Percentiles rank a stretch among this genome's conserved stretches.
These are phyloP conservation scores for Neofusicoccum kwambonambiense DNA, from an alignment of 2,329 filamentous ascomycete species.

Conservation along the genomic window DNA sequence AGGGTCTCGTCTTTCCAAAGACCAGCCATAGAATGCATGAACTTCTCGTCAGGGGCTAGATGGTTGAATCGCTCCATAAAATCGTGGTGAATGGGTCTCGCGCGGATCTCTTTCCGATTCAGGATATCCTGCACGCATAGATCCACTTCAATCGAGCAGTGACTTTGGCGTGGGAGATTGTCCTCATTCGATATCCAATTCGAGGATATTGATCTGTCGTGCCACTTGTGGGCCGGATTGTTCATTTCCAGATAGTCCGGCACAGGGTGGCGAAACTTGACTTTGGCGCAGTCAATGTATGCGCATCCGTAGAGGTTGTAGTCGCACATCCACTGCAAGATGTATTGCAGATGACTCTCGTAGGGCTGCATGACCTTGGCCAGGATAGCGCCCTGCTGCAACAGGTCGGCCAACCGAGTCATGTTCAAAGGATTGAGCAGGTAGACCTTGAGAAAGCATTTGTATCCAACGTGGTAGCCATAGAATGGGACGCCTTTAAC, in stretches of 20 bases:
- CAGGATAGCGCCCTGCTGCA: slow-evolving; percentile 86
- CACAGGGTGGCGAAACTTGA: slow-evolving; percentile 72
- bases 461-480: slow-evolving; percentile 90
- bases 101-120: slow-evolving; percentile 73
- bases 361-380: slow-evolving; percentile 83
- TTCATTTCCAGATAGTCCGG: slow-evolving; percentile 67
- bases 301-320: slow-evolving; percentile 96
- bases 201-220: slow-evolving; percentile 67
- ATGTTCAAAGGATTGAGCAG: slow-evolving; percentile 84
- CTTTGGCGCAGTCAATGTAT: slow-evolving; percentile 72
- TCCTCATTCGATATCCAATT: slow-evolving; percentile 61
- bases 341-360: slow-evolving; percentile 88
- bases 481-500: slow-evolving; percentile 96
- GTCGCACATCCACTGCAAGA: slow-evolving; percentile 97
- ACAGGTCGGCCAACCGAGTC: slow-evolving; percentile 80
- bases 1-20: slow-evolving; percentile 89
- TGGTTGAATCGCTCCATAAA: slow-evolving; percentile 73
- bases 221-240: slow-evolving; percentile 69
- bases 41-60: slow-evolving; percentile 66
- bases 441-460: slow-evolving; percentile 91
- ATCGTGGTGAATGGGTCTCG: slow-evolving; percentile 80
- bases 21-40: slow-evolving; percentile 91
- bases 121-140: slow-evolving; percentile 83
- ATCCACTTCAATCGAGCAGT: slow-evolving; percentile 88
- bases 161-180: slow-evolving; percentile 72